Conservation (phyloP, 345 rosid species). For the Abelmoschus esculentus region DNA sequence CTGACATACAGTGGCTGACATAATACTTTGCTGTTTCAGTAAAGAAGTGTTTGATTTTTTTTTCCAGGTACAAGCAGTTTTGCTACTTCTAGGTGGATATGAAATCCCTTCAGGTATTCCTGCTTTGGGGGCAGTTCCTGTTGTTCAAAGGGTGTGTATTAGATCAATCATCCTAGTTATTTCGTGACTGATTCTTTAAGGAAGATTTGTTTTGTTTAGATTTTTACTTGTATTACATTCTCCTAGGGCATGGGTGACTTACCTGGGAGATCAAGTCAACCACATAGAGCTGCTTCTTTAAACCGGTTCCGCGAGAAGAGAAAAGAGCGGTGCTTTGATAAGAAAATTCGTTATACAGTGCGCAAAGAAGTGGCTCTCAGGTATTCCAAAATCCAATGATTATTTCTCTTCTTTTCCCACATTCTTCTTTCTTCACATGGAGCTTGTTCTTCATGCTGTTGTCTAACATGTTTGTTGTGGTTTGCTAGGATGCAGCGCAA, state of each 20-base stretch:
- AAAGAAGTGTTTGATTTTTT: too few relatives aligned
- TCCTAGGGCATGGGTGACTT: slow-evolving; percentile 29
- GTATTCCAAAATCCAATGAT: slow-evolving; percentile 14
- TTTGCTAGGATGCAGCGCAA: slow-evolving; percentile 58
- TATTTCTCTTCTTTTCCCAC: background rate
- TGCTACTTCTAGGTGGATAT: slow-evolving; percentile 39
- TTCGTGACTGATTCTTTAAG: background rate
- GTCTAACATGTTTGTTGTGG: background rate
- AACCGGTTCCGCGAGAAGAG: slow-evolving; percentile 38
- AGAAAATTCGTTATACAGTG: slow-evolving; percentile 37
- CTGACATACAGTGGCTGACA: too few relatives aligned
- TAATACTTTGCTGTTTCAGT: too few relatives aligned
- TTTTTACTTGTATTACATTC: background rate
- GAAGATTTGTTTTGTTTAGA: background rate
- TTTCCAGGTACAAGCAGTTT: slow-evolving; percentile 39
- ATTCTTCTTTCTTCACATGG: background rate
- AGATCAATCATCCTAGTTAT: background rate
- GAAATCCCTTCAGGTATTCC: slow-evolving; percentile 42
- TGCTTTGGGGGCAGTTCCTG: slow-evolving; percentile 21
- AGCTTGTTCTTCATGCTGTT: background rate
- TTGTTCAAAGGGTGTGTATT: slow-evolving; percentile 19
- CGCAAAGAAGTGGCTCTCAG: slow-evolving; percentile 44
- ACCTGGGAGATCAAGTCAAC: slow-evolving; percentile 25
- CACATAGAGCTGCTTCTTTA: slow-evolving; percentile 39
- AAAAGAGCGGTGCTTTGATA: slow-evolving; percentile 40